Evolutionary conservation across 305 asterid genomes (phyloP).

Genomic region (Fraxinus xanthoxyloides): DNA sequence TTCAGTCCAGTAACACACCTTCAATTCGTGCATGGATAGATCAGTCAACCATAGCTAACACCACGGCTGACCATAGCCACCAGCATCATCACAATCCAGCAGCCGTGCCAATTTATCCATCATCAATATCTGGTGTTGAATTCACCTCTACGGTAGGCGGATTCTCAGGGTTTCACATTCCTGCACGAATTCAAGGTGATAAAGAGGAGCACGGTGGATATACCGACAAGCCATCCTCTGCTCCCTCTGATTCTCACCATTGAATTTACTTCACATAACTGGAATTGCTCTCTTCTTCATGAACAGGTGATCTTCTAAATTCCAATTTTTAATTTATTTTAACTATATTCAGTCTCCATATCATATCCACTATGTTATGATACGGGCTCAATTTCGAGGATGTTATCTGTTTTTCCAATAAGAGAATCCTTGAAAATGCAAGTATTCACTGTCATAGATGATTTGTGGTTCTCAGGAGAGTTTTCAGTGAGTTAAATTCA

Average conservation of each 20-base stretch:
- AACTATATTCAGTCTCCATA: neutral
- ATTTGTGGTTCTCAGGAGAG: neutral
- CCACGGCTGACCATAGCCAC: slow-evolving; percentile 34
- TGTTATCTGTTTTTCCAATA: neutral
- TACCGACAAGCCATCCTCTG: slow-evolving; percentile 63
- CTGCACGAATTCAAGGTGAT: slow-evolving; percentile 96
- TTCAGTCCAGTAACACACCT: slow-evolving; percentile 97
- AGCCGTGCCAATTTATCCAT: slow-evolving; percentile 48
- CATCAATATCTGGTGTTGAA: slow-evolving; percentile 53
- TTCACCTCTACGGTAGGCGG: slow-evolving; percentile 58
- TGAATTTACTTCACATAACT: slow-evolving; percentile 37
- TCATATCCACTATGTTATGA: neutral
- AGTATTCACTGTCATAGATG: neutral
- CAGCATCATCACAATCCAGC: slow-evolving; percentile 42
- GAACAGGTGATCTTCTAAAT: slow-evolving; percentile 24
- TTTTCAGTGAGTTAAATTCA: slow-evolving; percentile 28
- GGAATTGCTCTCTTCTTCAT: slow-evolving; percentile 16
- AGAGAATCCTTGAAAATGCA: neutral
- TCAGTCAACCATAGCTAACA: slow-evolving; percentile 41
- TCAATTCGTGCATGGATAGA: slow-evolving; percentile 95
- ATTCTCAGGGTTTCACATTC: slow-evolving; percentile 72
- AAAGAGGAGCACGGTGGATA: slow-evolving; percentile 96
- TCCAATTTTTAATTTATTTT: neutral
- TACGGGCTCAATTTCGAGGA: slow-evolving; percentile 27
- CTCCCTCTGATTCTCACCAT: slow-evolving; percentile 95